Conservation (phyloP, 805 yeast species). For the Schwanniomyces occidentalis region DNA sequence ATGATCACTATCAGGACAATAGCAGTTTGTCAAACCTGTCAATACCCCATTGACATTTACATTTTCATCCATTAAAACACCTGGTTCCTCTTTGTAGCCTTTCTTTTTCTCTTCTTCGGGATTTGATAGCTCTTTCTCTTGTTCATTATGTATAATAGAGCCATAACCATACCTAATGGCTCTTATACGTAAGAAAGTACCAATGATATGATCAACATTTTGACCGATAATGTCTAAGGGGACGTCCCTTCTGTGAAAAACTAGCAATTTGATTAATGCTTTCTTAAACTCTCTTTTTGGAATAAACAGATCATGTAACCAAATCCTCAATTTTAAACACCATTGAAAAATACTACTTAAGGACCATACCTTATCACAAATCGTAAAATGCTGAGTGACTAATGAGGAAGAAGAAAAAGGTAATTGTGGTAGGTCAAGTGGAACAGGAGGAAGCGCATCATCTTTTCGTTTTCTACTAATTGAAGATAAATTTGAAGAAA, state of each 20-base stretch:
- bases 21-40: conserved; percentile 47
- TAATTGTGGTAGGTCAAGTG: conserved; percentile 51
- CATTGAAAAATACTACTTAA: conserved; percentile 53
- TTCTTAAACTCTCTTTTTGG: conserved; percentile 53
- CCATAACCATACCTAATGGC: conserved; percentile 38
- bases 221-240: conserved; percentile 52
- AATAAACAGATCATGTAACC: conserved; percentile 56
- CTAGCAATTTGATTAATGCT: conserved; percentile 51
- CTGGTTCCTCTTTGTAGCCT: conserved; percentile 5
- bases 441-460: conserved; percentile 43
- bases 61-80: conserved; percentile 17
- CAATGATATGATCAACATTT: conserved; percentile 50
- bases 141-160: background rate
- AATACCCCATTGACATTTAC: conserved; percentile 40
- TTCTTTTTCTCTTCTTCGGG: background rate
- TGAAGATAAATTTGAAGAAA: conserved; percentile 5
- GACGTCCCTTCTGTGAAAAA: conserved; percentile 49
- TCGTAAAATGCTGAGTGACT: conserved; percentile 48
- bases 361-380: conserved; percentile 48
- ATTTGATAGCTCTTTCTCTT: background rate
- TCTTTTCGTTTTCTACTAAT: conserved; percentile 15
- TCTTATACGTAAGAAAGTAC: conserved; percentile 40
- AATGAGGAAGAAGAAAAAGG: conserved; percentile 56
- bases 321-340: conserved; percentile 51
- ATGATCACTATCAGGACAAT: conserved; percentile 33